A percentile compares a stretch with the other conserved stretches of the same genome.
Evolutionary conservation across 495 filamentous ascomycete species (phyloP).

Genomic region (Recurvomyces mirabilis): DNA sequence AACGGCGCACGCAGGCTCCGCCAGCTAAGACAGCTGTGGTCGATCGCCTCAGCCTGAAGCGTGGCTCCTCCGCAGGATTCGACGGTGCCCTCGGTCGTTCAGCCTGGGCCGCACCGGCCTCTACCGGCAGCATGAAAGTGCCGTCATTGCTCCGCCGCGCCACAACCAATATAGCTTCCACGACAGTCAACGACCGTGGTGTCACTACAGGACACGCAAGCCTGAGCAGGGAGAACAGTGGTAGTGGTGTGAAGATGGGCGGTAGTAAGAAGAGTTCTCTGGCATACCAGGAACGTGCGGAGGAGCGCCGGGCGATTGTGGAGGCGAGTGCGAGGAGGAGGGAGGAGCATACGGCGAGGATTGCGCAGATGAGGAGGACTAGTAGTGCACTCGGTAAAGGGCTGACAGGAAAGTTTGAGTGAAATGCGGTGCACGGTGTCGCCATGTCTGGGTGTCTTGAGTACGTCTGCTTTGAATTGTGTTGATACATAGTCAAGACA

Average conservation of each 20-base stretch:
- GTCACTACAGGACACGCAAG: slow-evolving; percentile 14
- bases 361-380: slow-evolving; percentile 35
- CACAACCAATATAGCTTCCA: slow-evolving; percentile 48
- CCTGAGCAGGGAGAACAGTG: slow-evolving; percentile 28
- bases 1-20: slow-evolving; percentile 23
- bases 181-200: slow-evolving; percentile 27
- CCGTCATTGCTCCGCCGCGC: slow-evolving; percentile 70
- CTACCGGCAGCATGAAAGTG: slow-evolving; percentile 47
- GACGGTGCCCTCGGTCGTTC: slow-evolving; percentile 23
- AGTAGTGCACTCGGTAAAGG: slow-evolving; percentile 12
- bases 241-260: slow-evolving; percentile 31
- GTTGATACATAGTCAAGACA: too few species aligned
- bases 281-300: slow-evolving; percentile 73
- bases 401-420: slow-evolving; percentile 17
- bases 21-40: slow-evolving; percentile 39
- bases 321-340: slow-evolving; percentile 51
- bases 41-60: slow-evolving; percentile 72
- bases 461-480: too few species aligned
- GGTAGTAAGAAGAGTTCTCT: slow-evolving; percentile 66
- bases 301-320: slow-evolving; percentile 46
- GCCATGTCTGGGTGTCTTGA: too few species aligned
- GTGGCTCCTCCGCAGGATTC: slow-evolving; percentile 42
- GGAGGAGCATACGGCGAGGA: slow-evolving; percentile 56
- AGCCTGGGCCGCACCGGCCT: slow-evolving; percentile 29
- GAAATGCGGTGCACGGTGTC: too few species aligned